A percentile compares a stretch with the other conserved stretches of the same genome.
phyloP scores from a whole-genome alignment of 371 early-diverging fungal genomes.

The Parasitella parasitica region DNA sequence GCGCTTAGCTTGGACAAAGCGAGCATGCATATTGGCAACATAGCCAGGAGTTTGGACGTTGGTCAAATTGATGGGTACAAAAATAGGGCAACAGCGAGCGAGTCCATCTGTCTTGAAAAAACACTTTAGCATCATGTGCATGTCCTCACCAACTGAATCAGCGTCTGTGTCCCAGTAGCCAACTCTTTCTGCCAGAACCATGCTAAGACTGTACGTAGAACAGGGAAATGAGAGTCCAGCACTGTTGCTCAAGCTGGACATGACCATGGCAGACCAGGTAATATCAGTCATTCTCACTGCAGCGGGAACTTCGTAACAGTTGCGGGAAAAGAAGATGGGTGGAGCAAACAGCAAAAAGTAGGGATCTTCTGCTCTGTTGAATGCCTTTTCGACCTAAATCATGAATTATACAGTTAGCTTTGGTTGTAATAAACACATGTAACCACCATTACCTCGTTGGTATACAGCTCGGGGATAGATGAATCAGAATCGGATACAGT shows the following conservation, averaged over 20 bases:
- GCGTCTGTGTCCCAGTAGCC: constrained; percentile 83
- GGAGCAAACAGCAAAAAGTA: constrained; percentile 64
- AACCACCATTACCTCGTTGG: constrained; percentile 17
- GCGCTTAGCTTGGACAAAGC: constrained; percentile 71
- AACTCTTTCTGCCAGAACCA: constrained; percentile 70
- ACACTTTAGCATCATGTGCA: constrained; percentile 84
- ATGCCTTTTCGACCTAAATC: constrained; percentile 31
- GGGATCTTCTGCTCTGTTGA: constrained; percentile 33
- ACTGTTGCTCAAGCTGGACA: constrained; percentile 70
- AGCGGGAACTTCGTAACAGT: constrained; percentile 70
- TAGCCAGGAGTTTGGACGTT: constrained; percentile 75
- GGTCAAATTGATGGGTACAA: constrained; percentile 71
- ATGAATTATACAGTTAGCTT: neutral
- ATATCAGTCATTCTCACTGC: constrained; percentile 77
- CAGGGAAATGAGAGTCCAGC: constrained; percentile 72
- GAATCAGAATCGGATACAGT: constrained; percentile 76
- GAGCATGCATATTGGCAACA: constrained; percentile 56
- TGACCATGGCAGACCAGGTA: constrained; percentile 78
- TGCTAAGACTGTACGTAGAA: constrained; percentile 72
- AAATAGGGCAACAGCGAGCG: constrained; percentile 66
- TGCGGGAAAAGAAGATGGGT: constrained; percentile 77
- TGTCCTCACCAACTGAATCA: constrained; percentile 80
- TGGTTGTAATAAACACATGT: too few species aligned
- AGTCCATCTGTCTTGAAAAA: constrained; percentile 71
- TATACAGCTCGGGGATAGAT: constrained; percentile 61